Evolutionary conservation across 2,329 filamentous ascomycete species (phyloP).

Genomic region (Venturia asperata): DNA sequence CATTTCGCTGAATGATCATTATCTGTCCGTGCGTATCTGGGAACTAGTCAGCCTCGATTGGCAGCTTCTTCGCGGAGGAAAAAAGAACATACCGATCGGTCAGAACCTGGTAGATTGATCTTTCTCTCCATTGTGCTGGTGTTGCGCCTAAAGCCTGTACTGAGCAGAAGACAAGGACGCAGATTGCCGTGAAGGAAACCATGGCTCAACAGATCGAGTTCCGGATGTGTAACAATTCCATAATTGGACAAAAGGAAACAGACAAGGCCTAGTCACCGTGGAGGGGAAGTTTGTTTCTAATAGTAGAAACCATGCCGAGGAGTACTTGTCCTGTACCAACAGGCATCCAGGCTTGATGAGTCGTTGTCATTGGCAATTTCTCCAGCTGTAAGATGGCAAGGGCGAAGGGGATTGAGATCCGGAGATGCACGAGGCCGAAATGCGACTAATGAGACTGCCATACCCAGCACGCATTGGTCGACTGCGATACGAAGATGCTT

Average conservation of each 20-base stretch:
- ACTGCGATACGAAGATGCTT: too few species aligned
- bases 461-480: too few species aligned
- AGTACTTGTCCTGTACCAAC: too few species aligned
- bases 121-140: constrained; percentile 31
- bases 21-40: constrained; percentile 34
- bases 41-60: not conserved
- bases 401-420: too few species aligned
- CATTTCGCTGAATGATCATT: constrained; percentile 35
- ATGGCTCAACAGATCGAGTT: not conserved
- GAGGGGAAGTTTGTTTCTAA: not conserved
- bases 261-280: not conserved
- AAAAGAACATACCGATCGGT: constrained; percentile 32
- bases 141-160: not conserved
- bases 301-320: not conserved
- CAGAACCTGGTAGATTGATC: constrained; percentile 38
- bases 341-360: too few species aligned
- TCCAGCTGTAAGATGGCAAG: too few species aligned
- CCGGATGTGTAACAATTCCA: not conserved
- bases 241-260: not conserved
- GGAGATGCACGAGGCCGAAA: too few species aligned
- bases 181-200: not conserved
- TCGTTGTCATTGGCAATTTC: too few species aligned
- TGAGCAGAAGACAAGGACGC: not conserved
- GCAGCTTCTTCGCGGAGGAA: not conserved
- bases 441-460: too few species aligned